Evolutionary conservation across 352 stramenopile genomes (phyloP).

Genomic region (Aphanomyces cochlioides): DNA sequence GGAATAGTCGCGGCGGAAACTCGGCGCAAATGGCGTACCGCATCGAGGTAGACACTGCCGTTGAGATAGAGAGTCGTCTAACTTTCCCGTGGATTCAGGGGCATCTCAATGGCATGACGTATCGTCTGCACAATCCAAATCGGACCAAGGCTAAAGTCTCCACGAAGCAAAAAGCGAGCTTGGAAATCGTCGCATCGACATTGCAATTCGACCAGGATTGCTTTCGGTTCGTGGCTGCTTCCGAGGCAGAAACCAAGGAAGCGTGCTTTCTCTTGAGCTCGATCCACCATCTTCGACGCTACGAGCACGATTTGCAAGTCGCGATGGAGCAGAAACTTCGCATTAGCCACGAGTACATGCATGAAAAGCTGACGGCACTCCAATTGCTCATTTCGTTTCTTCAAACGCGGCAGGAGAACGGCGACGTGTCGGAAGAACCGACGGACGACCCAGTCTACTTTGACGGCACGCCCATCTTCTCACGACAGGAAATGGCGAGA

Average conservation of each 20-base stretch:
- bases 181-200: constrained; percentile 5
- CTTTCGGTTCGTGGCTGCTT: constrained; percentile 26
- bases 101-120: background rate
- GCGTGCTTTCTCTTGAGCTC: constrained; percentile 17
- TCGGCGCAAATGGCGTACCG: constrained; percentile 6
- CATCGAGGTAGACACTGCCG: constrained; percentile 17
- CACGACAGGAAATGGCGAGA: constrained; percentile 13
- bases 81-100: background rate
- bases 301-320: background rate
- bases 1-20: background rate
- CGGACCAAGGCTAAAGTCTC: background rate
- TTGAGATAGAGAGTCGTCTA: background rate
- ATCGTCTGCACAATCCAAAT: constrained; percentile 28
- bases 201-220: constrained; percentile 24
- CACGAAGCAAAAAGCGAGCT: constrained; percentile 20
- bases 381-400: constrained; percentile 10
- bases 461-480: constrained; percentile 4
- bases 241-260: constrained; percentile 18
- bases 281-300: constrained; percentile 14
- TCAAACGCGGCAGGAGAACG: background rate
- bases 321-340: background rate
- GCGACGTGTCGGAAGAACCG: background rate
- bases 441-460: constrained; percentile 8
- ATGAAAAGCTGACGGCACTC: constrained; percentile 5
- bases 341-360: constrained; percentile 21